Evolutionary conservation across 352 stramenopile species (phyloP), one percentile per base, ranked within the genome.

Genomic region (Pythium monospermum): DNA sequence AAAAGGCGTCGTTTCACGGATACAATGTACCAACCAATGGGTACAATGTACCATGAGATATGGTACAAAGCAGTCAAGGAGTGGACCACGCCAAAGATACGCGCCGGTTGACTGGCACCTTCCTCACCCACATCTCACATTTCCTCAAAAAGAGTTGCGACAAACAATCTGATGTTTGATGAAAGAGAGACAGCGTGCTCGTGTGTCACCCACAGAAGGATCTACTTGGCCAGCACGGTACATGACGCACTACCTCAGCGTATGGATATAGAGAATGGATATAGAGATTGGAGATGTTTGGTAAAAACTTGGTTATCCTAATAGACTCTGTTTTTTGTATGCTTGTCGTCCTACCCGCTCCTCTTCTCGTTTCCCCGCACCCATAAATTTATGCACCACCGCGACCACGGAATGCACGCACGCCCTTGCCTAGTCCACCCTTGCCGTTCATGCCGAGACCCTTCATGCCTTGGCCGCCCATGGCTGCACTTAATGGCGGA

Each of bases 401-500:
- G 57, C 81, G 82, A 59, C 81, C 81, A 25, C 75, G 74, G 72
- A 90, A 88, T 40, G 79, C 76, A 53, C 79, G 78, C 57, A 92
- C 82, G 35, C 77, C 79, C 28, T 87, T 81, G 39, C 84, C 83
- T 49, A 90, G 75, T 35, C 80, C 78, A 35, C 79, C 83, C 23
- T 62, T 62, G 23, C 77, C 81, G 43, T 85, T 84, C 64, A 87
- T 90, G 6, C 45, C 53, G 81, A 97, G 96, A 50, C 87, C 90
- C 38, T 76, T 71, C 86, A 97, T 96, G 57, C 91, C 91, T 67
- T 82, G 69, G 30, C 90, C 89, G 36, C 89, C 89, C 87, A 97
- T 97, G 30, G 88, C 91, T 16, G 83, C 77, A 57, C 82, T 96
- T 68, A 97, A 89, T 10, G 90, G 89, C 13, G 73, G 64, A 21